Base-by-base conservation (phyloP, 2,329 filamentous ascomycete genomes). In the Aspergillus hortae region DNA sequence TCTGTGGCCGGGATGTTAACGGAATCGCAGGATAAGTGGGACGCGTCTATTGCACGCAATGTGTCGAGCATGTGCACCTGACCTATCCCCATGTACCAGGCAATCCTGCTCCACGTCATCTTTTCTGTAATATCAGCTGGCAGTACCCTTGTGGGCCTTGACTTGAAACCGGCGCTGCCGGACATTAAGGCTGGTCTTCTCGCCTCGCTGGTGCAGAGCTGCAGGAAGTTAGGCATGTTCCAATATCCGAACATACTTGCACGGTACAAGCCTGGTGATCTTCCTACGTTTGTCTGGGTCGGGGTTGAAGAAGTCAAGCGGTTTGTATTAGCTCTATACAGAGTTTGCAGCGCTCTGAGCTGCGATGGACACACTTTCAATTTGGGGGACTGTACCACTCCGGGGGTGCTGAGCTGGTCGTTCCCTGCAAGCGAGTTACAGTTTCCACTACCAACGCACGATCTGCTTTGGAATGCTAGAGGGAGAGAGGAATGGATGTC, bases 11-110 rank as follows among this genome's bases (percentile, higher is more conserved):
- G 2, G 35, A 38, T 42, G 38, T 46, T 56, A 11, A 59, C 14
- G 1, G 14, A 19, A 36, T 11, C 2, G 17, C 44, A 65, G 63
- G 57, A 58, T 0, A 56, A 57, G 52, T 66, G 62, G 64, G 61
- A 65, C 52, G 56, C 50, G 6, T 56, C 60, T 2, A 44, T 44
- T 19, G 17, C 30, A 42, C 42, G 56, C 1, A 48, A 17, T 9
- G 51, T 36, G 5, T 60, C 52, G 9, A 52, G 45, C 38, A 25
- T 21, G 17, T 61, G 52, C n/a, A 40, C 43, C 17, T 68, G 65
- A 61, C 67, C 67, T n/a, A 59, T 69, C 7, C 49, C 67, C 2
- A 66, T 58, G 6, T 69, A 67, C 19, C 67, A 70, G 55, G 62
- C 63, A 12, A 65, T 69, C 23, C 46, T 70, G 14, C 48, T 70